Base-by-base conservation (phyloP, 2,329 filamentous ascomycete genomes). In the Grosmannia huntii region DNA sequence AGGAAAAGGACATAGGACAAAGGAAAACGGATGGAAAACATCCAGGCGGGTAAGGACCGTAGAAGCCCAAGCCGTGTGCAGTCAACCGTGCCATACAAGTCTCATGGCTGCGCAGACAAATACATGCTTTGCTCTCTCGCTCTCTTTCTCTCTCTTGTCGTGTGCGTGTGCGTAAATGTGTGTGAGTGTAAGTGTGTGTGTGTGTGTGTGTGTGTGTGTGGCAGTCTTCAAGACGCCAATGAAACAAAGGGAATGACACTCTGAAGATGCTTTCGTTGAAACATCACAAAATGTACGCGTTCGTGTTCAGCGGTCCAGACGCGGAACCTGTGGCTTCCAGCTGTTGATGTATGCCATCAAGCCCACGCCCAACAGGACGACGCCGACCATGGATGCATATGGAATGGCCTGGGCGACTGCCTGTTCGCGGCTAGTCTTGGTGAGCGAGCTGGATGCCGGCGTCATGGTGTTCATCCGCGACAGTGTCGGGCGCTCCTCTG, bases 291-390 rank as follows among this genome's bases (percentile, higher is more conserved):
- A 9, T 12, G 28, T 7, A 33, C 2, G 9, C 9, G 31, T 33
- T 10, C 31, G 9, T 38, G 19, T 23, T 60, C 62, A 73, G 57
- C 66, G 68, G 44, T 72, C 68, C 51, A 72, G 61, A 55, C 68
- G 71, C 27, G 57, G 38, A 69, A 60, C 69, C 59, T 75, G 72
- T 31, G 73, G 67, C 65, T 90, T 86, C 87, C 87, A 92, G 56
- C 86, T 86, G 67, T 94, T 94, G 64, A 94, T 78, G 71, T 90
- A 91, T 49, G 87, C 87, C 89, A 94, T 94, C 63, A 94, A 70
- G 16, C 89, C 87, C 74, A 94, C 86, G 36, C 89, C 89, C 61
- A 94, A 74, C 58, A 94, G 71, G 28, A 94, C 88, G 36, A 94
- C 89, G 12, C 89, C 86, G 52, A 94, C 72, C 81, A 92, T 90